Base-by-base conservation (phyloP, 768 basidiomycete species). In the Trichaptum fuscoviolaceum region DNA sequence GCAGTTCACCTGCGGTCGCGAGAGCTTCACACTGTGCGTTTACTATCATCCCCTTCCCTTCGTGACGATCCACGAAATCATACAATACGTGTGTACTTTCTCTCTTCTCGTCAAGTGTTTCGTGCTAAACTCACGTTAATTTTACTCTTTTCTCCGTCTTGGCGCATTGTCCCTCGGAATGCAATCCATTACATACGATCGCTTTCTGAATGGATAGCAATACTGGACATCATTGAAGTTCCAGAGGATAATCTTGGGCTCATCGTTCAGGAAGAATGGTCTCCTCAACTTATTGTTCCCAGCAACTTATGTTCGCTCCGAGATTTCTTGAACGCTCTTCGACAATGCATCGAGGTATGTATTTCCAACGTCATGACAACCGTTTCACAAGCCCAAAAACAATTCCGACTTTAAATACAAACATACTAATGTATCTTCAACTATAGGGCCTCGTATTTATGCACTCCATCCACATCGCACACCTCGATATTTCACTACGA, bases 261-360 rank as follows among this genome's bases (percentile, higher is more conserved):
- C 71, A 86, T 92, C 65, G 85, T 92, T 26, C 91, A 91, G 89
- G 91, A 92, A 72, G 84, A 90, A 75, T 92, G 91, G 91, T 87
- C 86, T 17, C 80, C 89, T 12, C 83, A 87, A 65, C 77, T 91
- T 24, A 78, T 88, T 25, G 42, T 52, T 15, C 76, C 81, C 17
- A 77, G 79, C 36, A 75, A 78, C 26, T 86, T 87, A 7, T 83
- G 81, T 71, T 85, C 80, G 69, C 73, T 87, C 63, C 75, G 76
- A 57, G 75, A 79, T 17, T 89, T 90, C 70, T 74, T 92, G 26
- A 78, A 77, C 4, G 83, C 83, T 17, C 70, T 92, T 62, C 83
- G 83, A 24, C 89, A 91, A 72, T 88, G 85, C 68, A 85, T 92
- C 42, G 88, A 92, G 79, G 91, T 88, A 69, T 15, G 72, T 65